Percentiles rank a stretch among this genome's conserved stretches.
phyloP scores from a whole-genome alignment of 768 basidiomycete genomes.

The Podaxis carcinomalis region DNA sequence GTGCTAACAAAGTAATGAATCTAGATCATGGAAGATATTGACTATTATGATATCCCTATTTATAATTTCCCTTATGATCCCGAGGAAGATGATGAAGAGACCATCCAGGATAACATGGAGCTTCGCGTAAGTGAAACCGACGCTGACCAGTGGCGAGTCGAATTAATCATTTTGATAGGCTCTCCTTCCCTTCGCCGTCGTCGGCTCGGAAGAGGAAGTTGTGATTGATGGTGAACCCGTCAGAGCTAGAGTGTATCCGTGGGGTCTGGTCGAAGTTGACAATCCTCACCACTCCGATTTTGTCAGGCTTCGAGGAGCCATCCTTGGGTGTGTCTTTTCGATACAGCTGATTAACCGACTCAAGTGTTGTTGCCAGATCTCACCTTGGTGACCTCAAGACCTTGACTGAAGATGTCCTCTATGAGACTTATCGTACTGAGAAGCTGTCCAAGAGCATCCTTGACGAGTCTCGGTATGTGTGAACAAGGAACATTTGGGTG shows the following conservation, averaged over 20 bases:
- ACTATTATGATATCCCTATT: slow-evolving; percentile 83
- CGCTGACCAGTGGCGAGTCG: not conserved
- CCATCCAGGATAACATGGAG: slow-evolving; percentile 85
- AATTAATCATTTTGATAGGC: slow-evolving; percentile 26
- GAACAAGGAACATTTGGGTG: not conserved
- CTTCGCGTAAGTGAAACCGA: slow-evolving; percentile 51
- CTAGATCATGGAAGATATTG: slow-evolving; percentile 91
- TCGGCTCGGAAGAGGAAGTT: slow-evolving; percentile 86
- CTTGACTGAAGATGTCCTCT: slow-evolving; percentile 78
- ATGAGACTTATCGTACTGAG: slow-evolving; percentile 88
- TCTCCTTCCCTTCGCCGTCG: slow-evolving; percentile 81
- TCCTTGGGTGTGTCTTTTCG: slow-evolving; percentile 50
- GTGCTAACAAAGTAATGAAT: not conserved
- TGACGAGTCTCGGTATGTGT: slow-evolving; percentile 47
- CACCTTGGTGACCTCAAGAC: slow-evolving; percentile 84
- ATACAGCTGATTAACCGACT: slow-evolving; percentile 12
- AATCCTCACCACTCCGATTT: slow-evolving; percentile 92
- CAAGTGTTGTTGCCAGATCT: slow-evolving; percentile 38
- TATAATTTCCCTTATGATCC: slow-evolving; percentile 95
- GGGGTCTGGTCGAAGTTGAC: slow-evolving; percentile 91
- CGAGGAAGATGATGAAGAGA: slow-evolving; percentile 92
- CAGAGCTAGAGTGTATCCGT: slow-evolving; percentile 83
- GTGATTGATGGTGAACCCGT: slow-evolving; percentile 75
- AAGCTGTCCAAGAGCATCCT: slow-evolving; percentile 73
- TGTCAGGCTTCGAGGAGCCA: slow-evolving; percentile 68